These are phyloP conservation scores for Trypanosomatidae sp. DNA, from an alignment of 208 protist species.

Conservation along the genomic window DNA sequence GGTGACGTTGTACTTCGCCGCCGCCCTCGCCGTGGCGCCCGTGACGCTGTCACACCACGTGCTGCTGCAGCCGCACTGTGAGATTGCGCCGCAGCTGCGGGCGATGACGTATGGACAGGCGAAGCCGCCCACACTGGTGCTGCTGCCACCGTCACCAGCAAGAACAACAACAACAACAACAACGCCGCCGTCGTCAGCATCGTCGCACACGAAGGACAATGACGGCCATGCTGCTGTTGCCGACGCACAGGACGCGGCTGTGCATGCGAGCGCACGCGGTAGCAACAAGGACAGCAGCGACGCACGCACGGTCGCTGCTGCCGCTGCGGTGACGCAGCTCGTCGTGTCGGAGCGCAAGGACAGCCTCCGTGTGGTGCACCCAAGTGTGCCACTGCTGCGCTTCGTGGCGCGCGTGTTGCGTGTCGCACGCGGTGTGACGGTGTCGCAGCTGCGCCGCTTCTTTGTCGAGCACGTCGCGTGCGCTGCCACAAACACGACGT, in stretches of 20 bases:
- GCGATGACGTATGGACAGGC: slow-evolving; percentile 24
- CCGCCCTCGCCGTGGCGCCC: slow-evolving; percentile 31
- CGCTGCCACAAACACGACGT: background rate
- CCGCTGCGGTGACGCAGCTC: background rate
- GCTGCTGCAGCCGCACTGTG: slow-evolving; percentile 20
- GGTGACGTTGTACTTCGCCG: slow-evolving; percentile 47
- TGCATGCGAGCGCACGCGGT: background rate
- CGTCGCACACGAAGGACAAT: too few relatives aligned
- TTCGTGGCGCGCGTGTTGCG: slow-evolving; percentile 1
- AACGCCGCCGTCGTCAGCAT: background rate
- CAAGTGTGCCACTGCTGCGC: slow-evolving; percentile 9
- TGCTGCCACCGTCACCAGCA: slow-evolving; percentile 3
- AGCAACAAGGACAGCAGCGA: slow-evolving; percentile 1
- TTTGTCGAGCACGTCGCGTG: background rate
- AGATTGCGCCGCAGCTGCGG: slow-evolving; percentile 8
- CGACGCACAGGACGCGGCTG: too few relatives aligned
- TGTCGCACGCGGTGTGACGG: background rate
- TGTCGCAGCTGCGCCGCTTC: background rate
- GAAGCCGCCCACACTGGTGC: slow-evolving; percentile 13
- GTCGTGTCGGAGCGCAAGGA: slow-evolving; percentile 19
- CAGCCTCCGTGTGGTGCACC: slow-evolving; percentile 31
- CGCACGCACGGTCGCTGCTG: slow-evolving; percentile 7
- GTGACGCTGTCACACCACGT: slow-evolving; percentile 38
- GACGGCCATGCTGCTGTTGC: too few relatives aligned
- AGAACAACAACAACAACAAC: background rate